A percentile compares a stretch with the other conserved stretches of the same genome.
Conservation (phyloP, 306 rosid genomes). For the Fagus sylvatica region DNA sequence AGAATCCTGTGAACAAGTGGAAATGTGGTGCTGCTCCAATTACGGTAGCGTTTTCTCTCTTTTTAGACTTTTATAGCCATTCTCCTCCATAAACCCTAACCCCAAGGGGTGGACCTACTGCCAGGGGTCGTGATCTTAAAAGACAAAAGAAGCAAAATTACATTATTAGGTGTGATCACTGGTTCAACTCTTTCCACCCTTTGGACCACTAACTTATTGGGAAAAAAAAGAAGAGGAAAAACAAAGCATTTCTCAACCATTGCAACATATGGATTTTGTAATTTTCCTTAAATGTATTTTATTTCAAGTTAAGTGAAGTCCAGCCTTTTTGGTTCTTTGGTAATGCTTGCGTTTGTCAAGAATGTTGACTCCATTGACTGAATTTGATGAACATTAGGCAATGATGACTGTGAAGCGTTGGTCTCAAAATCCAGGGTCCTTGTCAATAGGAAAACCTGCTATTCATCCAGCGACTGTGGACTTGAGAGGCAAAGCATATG, state of each 20-base stretch:
- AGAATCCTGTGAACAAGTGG: slow-evolving; percentile 89
- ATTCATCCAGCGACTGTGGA: slow-evolving; percentile 96
- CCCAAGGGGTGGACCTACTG: too few species aligned
- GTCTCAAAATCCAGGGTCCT: slow-evolving; percentile 82
- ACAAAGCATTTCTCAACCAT: background rate
- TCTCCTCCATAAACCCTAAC: background rate
- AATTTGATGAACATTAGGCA: slow-evolving; percentile 47
- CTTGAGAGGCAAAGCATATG: slow-evolving; percentile 95
- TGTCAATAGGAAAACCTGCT: slow-evolving; percentile 89
- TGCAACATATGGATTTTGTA: background rate
- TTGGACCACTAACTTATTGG: too few species aligned
- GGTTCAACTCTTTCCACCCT: too few species aligned
- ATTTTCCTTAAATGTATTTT: background rate
- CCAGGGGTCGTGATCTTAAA: too few species aligned
- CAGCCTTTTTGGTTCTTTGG: background rate
- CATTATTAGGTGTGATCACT: too few species aligned
- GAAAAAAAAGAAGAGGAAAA: too few species aligned
- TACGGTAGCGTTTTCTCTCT: slow-evolving; percentile 47
- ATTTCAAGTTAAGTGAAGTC: background rate
- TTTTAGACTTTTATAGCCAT: background rate
- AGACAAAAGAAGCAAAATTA: too few species aligned
- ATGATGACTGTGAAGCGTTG: slow-evolving; percentile 97
- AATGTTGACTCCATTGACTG: slow-evolving; percentile 17
- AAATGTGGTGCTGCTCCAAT: slow-evolving; percentile 94
- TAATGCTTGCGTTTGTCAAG: background rate